Conservation (phyloP, 176 grass and related monocot species). For the Ensete glaucum region DNA sequence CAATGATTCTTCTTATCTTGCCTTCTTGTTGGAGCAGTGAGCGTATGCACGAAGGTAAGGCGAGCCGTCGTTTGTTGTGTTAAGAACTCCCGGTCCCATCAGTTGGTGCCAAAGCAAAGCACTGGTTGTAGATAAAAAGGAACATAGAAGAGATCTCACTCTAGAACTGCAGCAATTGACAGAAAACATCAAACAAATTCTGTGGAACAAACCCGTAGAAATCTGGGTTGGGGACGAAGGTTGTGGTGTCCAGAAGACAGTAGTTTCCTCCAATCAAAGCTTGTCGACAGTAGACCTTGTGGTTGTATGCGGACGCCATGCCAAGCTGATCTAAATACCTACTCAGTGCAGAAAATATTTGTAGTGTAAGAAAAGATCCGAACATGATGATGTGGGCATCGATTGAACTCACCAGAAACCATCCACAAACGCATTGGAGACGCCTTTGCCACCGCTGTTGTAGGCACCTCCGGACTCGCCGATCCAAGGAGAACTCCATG, state of each 20-base stretch:
- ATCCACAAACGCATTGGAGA: conserved; percentile 42
- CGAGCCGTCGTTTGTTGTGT: conserved; percentile 14
- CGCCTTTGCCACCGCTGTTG: conserved; percentile 44
- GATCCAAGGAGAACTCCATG: conserved; percentile 52
- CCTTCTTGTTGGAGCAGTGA: conserved; percentile 46
- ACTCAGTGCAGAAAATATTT: neutral
- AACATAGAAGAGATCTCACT: neutral
- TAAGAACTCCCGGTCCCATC: conserved; percentile 41
- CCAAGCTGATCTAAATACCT: conserved; percentile 63
- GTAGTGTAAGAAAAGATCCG: neutral
- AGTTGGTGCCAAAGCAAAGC: conserved; percentile 47
- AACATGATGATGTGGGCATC: neutral
- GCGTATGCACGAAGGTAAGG: conserved; percentile 48
- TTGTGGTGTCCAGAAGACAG: conserved; percentile 49
- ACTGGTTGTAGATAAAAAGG: conserved; percentile 6
- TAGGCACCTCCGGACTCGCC: conserved; percentile 55
- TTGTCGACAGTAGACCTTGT: conserved; percentile 52
- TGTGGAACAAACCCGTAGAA: conserved; percentile 34
- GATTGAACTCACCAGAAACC: conserved; percentile 39
- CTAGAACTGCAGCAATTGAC: neutral
- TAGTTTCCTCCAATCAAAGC: conserved; percentile 55
- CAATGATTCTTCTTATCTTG: neutral
- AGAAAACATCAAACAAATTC: neutral
- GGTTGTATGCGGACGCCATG: conserved; percentile 38
- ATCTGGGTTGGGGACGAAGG: conserved; percentile 49